Base-by-base conservation (phyloP, 495 filamentous ascomycete genomes). In the Penicillium subrubescens region DNA sequence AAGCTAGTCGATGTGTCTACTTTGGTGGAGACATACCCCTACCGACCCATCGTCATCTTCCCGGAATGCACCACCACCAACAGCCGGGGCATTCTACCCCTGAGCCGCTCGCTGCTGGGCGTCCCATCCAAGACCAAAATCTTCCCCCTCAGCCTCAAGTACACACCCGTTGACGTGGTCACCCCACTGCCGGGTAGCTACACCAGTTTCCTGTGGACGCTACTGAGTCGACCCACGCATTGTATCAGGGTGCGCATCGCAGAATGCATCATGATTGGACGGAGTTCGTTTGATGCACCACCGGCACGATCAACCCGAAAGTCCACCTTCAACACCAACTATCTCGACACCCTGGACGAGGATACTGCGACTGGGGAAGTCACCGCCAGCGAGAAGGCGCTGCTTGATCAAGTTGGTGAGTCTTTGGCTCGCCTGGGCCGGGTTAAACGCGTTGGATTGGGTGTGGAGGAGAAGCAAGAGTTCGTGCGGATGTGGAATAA, bases 11-110 rank as follows among this genome's bases (percentile, higher is more conserved):
- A 86, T 60, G 76, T 97, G 2, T 73, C 77, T 29, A 79, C 84
- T 0, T 82, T 99, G 7, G 65, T 92, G 23, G 72, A 80, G 41
- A 80, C 85, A 58, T 82, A 97, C 74, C 93, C 92, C 2, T 81
- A 84, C 64, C 84, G 92, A 19, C 84, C 89, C 41, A 84, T 99
- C 67, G 92, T 89, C 57, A 84, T 96, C 1, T 97, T 97, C 77
- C 93, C 94, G 4, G 94, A 97, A 74, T 91, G 90, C 79, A 97
- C 90, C 11, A 96, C 94, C 2, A 97, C 94, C 34, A 99, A 99
- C 72, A 92, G 93, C 57, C 87, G 89, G 54, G 95, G 88, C n/a
- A 94, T 98, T 68, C 78, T 99, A 6, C 89, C 92, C 0, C 86
- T 97, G 59, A 89, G 89, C 46, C 90, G 87, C 0, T 87, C 87